Evolutionary conservation across 2,329 filamentous ascomycete species (phyloP).

Genomic region (Basipetospora chlamydospora): DNA sequence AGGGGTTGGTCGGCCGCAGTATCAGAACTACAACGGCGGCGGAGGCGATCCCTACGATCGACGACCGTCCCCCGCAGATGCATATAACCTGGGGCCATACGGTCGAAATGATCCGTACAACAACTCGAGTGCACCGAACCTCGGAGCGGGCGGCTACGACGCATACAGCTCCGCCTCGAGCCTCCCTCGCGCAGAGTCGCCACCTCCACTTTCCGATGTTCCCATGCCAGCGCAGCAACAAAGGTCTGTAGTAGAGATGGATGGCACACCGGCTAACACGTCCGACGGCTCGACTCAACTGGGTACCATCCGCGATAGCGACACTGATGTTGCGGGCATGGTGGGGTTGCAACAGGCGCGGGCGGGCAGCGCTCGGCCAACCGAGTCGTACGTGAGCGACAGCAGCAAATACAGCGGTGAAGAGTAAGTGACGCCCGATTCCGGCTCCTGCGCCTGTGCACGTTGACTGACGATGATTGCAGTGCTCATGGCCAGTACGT

Average conservation of each 20-base stretch:
- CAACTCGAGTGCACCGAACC: conserved; percentile 16
- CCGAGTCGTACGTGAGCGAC: conserved; percentile 42
- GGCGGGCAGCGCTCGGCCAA: conserved; percentile 14
- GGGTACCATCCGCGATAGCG: conserved; percentile 42
- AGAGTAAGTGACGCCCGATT: conserved; percentile 44
- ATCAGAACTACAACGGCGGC: conserved; percentile 26
- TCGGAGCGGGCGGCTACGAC: conserved; percentile 19
- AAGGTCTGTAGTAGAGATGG: conserved; percentile 51
- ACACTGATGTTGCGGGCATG: conserved; percentile 61
- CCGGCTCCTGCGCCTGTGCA: conserved; percentile 2
- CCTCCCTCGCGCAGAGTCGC: conserved; percentile 47
- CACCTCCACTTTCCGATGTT: conserved; percentile 41
- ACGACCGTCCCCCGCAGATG: conserved; percentile 20
- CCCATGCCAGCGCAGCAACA: not conserved
- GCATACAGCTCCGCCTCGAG: conserved; percentile 16
- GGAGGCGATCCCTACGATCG: conserved; percentile 22
- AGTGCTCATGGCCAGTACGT: conserved; percentile 37
- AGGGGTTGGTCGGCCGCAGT: conserved; percentile 21
- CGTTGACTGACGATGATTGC: conserved; percentile 12
- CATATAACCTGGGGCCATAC: conserved; percentile 23
- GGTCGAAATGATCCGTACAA: conserved; percentile 16
- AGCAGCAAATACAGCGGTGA: conserved; percentile 59
- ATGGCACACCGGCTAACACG: conserved; percentile 39
- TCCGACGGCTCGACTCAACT: not conserved
- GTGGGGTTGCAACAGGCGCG: conserved; percentile 50